Base-by-base conservation (phyloP, 768 basidiomycete genomes). In the Mycena kentingensis region DNA sequence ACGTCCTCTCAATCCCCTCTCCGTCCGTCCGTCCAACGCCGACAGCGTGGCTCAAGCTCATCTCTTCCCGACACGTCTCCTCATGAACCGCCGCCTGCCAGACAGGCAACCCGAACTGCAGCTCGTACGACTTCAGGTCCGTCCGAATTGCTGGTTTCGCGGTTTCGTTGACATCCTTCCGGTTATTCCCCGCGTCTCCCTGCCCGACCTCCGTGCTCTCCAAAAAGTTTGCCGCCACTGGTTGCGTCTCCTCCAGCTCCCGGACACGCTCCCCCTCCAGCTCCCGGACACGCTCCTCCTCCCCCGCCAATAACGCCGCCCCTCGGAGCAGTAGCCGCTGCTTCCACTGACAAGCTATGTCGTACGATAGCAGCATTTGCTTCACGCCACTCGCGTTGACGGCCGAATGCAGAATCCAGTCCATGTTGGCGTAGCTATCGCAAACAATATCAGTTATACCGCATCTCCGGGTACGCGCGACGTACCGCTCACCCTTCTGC, bases 191-290 rank as follows among this genome's bases (percentile, higher is more conserved):
- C n/a, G n/a, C n/a, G n/a, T n/a, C n/a, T n/a, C n/a, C n/a, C n/a
- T n/a, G n/a, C n/a, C n/a, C n/a, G 60, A 48, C 1, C 54, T n/a
- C n/a, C n/a, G n/a, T n/a, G 47, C 26, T 6, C 29, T 7, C 5
- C 41, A 22, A 21, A 51, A 18, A 26, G 12, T n/a, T 25, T 37
- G 36, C 15, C 18, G 49, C 7, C n/a, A 35, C 0, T 64, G 63
- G 0, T 62, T 59, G 0, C 62, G 62, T 67, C 67, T 72, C 21
- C 71, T 66, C 4, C 59, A 57, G 0, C 65, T 70, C 27, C 60
- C 51, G 42, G 1, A 22, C 18, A 5, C 19, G 36, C 22, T 55
- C 42, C 2, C 27, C 21, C 8, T 25, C 19, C 29, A 47, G 21
- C n/a, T 63, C n/a, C n/a, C n/a, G n/a, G n/a, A n/a, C n/a, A n/a